Evolutionary conservation across 176 grass and related monocot species (phyloP).

Genomic region (Raddia distichophylla): DNA sequence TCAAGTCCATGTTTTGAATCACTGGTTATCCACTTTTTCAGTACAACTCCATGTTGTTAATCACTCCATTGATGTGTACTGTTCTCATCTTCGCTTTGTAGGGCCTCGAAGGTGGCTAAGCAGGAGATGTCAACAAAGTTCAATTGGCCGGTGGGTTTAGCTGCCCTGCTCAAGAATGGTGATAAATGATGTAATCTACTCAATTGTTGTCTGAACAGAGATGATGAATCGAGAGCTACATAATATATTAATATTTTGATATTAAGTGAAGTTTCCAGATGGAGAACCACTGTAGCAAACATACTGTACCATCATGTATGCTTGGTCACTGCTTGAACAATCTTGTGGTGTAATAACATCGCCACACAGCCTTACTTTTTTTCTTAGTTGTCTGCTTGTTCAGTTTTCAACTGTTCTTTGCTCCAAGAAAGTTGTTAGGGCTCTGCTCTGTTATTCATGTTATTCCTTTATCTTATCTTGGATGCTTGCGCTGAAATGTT

Average conservation of each 20-base stretch:
- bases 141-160: conserved; percentile 74
- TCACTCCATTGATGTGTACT: neutral
- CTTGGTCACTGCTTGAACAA: neutral
- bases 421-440: neutral
- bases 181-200: conserved; percentile 41
- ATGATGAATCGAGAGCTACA: conserved; percentile 16
- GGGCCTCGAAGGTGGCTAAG: conserved; percentile 58
- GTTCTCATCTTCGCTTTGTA: conserved; percentile 44
- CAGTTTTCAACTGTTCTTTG: neutral
- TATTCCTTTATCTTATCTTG: neutral
- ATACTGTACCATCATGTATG: neutral
- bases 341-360: conserved; percentile 37
- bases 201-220: neutral
- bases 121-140: conserved; percentile 54
- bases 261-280: conserved; percentile 33
- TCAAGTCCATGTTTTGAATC: conserved; percentile 3
- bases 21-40: neutral
- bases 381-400: neutral
- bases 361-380: neutral
- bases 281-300: conserved; percentile 18
- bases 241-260: conserved; percentile 21
- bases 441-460: neutral
- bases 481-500: neutral
- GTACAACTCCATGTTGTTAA: neutral
- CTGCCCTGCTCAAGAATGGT: conserved; percentile 65